phyloP scores from a whole-genome alignment of 169 alveolate species.

The Plasmodium fragile region DNA sequence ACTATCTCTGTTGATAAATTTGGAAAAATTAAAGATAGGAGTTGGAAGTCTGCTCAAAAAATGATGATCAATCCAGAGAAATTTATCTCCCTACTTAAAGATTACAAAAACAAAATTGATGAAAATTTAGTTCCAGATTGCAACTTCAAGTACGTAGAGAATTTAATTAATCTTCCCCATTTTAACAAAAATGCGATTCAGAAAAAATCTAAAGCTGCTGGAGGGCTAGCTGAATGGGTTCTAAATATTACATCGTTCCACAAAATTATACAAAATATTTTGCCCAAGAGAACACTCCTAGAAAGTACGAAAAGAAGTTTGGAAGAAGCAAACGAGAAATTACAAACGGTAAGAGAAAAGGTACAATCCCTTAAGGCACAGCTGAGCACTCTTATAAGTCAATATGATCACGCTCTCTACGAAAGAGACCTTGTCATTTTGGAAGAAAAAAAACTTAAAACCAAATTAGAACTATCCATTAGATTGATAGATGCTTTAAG shows the following conservation, averaged over 20 bases:
- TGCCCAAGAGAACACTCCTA: constrained; percentile 94
- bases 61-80: constrained; percentile 95
- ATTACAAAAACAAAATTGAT: constrained; percentile 92
- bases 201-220: constrained; percentile 94
- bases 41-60: constrained; percentile 96
- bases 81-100: constrained; percentile 90
- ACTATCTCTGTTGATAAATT: constrained; percentile 93
- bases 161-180: constrained; percentile 85
- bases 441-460: constrained; percentile 94
- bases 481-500: constrained; percentile 94
- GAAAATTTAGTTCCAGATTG: constrained; percentile 90
- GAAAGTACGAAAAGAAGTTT: constrained; percentile 91
- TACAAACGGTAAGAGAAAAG: constrained; percentile 91
- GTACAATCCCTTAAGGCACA: constrained; percentile 90
- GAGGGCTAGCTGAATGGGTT: constrained; percentile 89
- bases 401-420: constrained; percentile 93
- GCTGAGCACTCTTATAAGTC: constrained; percentile 85
- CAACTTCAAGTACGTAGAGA: constrained; percentile 91
- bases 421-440: constrained; percentile 94
- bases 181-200: constrained; percentile 93
- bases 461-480: constrained; percentile 94
- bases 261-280: constrained; percentile 94
- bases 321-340: constrained; percentile 93
- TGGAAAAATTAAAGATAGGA: constrained; percentile 92
- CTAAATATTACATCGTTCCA: constrained; percentile 93